Conservation (phyloP, 225 moss, liverwort and hornwort species). For the Asterella californica region DNA sequence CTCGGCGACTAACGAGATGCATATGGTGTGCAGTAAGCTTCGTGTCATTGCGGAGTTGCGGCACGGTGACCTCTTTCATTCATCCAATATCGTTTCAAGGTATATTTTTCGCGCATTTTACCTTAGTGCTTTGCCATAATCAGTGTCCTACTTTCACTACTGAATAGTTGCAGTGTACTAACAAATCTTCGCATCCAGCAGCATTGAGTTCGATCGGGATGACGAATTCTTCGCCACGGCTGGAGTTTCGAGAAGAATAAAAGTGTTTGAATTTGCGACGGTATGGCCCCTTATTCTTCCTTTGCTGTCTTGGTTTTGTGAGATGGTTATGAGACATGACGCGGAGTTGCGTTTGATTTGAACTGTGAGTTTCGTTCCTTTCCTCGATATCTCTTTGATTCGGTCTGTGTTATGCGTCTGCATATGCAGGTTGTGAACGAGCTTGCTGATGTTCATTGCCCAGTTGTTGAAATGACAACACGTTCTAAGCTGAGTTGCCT, state of each 20-base stretch:
- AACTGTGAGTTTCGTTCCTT: not conserved
- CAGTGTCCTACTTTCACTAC: not conserved
- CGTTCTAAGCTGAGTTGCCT: conserved; percentile 91
- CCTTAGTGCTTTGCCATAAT: not conserved
- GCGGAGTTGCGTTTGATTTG: not conserved
- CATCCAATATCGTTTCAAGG: conserved; percentile 98
- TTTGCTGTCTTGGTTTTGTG: too few species aligned
- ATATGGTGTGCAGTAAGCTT: conserved; percentile 56
- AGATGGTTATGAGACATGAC: too few species aligned
- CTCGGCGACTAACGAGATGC: not conserved
- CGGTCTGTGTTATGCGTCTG: not conserved
- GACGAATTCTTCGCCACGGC: conserved; percentile 98
- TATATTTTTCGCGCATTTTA: conserved; percentile 2
- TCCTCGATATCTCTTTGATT: not conserved
- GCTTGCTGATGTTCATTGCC: conserved; percentile 89
- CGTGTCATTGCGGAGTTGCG: conserved; percentile 95
- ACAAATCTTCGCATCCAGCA: conserved; percentile 35
- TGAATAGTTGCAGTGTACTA: not conserved
- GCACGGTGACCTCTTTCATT: conserved; percentile 90
- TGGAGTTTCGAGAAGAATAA: conserved; percentile 93
- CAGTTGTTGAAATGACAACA: conserved; percentile 91
- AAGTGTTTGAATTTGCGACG: conserved; percentile 91
- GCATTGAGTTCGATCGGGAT: conserved; percentile 97
- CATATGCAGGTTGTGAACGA: conserved; percentile 89
- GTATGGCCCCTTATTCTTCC: conserved; percentile 29